phyloP scores from a whole-genome alignment of 164 flowering plant genomes.

The Cinnamomum chago region DNA sequence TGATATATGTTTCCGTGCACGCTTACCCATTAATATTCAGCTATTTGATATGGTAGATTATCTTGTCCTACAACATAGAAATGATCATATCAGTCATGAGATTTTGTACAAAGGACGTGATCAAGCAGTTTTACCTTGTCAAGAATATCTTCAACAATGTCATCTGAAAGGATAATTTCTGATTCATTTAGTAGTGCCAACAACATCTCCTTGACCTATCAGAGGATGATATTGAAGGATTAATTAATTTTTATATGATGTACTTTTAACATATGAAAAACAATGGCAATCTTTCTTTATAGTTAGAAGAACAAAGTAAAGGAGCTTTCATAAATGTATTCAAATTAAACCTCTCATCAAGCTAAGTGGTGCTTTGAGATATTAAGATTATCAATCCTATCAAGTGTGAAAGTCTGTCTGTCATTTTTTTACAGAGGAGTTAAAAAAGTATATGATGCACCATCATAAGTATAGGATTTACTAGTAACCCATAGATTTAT shows the following conservation, averaged over 20 bases:
- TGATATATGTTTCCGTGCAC: too few relatives aligned
- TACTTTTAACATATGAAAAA: background rate
- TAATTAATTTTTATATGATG: background rate
- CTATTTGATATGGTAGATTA: background rate
- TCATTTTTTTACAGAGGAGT: background rate
- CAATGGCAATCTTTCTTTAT: background rate
- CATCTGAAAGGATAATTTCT: slow-evolving; percentile 59
- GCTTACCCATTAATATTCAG: too few relatives aligned
- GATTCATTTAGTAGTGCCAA: slow-evolving; percentile 77
- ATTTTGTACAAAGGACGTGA: too few relatives aligned
- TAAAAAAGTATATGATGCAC: background rate
- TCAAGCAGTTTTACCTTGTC: slow-evolving; percentile 27
- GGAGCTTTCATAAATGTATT: background rate
- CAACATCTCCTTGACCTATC: slow-evolving; percentile 68
- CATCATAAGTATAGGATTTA: background rate
- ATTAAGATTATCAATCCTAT: background rate
- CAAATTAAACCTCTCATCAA: background rate
- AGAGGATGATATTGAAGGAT: background rate
- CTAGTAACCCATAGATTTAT: background rate
- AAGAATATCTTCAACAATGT: slow-evolving; percentile 62
- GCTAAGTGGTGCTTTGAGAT: background rate
- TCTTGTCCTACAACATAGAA: background rate
- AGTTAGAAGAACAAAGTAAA: background rate
- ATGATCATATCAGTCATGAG: background rate
- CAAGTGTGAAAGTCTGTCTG: background rate